Conservation (phyloP, 2,329 filamentous ascomycete genomes). For the Colletotrichum somersetense region DNA sequence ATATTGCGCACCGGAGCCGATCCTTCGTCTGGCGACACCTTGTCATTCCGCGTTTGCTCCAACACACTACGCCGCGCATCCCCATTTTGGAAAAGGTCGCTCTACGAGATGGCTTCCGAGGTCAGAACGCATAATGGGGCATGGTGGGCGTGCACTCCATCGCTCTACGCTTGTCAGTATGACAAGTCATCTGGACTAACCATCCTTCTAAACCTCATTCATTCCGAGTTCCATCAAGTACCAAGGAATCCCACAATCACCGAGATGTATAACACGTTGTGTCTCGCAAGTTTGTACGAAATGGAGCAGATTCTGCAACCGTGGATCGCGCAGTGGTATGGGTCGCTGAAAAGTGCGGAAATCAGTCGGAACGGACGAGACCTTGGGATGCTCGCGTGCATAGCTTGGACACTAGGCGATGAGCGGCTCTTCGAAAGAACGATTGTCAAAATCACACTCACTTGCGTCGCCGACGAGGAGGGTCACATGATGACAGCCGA, state of each 20-base stretch:
- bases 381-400: slow-evolving; percentile 23
- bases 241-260: slow-evolving; percentile 5
- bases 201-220: slow-evolving; percentile 35
- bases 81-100: slow-evolving; percentile 31
- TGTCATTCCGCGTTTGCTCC: slow-evolving; percentile 28
- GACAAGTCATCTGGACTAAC: slow-evolving; percentile 28
- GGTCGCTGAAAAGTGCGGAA: not conserved
- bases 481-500: slow-evolving; percentile 21
- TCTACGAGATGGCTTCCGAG: slow-evolving; percentile 9
- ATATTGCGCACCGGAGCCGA: slow-evolving; percentile 8
- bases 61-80: slow-evolving; percentile 30
- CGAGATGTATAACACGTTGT: slow-evolving; percentile 27
- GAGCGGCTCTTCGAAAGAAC: slow-evolving; percentile 23
- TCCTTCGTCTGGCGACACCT: slow-evolving; percentile 9
- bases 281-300: slow-evolving; percentile 32
- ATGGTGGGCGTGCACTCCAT: slow-evolving; percentile 22
- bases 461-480: not conserved
- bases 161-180: slow-evolving; percentile 20
- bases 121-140: not conserved
- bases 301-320: slow-evolving; percentile 34
- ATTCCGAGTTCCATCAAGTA: slow-evolving; percentile 18
- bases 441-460: slow-evolving; percentile 13
- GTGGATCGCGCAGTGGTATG: slow-evolving; percentile 31
- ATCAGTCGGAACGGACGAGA: slow-evolving; percentile 4
- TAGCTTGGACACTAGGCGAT: slow-evolving; percentile 31